These are phyloP conservation scores for Mycotypha africana DNA, from an alignment of 371 early-diverging fungal genomes.

Conservation along the genomic window DNA sequence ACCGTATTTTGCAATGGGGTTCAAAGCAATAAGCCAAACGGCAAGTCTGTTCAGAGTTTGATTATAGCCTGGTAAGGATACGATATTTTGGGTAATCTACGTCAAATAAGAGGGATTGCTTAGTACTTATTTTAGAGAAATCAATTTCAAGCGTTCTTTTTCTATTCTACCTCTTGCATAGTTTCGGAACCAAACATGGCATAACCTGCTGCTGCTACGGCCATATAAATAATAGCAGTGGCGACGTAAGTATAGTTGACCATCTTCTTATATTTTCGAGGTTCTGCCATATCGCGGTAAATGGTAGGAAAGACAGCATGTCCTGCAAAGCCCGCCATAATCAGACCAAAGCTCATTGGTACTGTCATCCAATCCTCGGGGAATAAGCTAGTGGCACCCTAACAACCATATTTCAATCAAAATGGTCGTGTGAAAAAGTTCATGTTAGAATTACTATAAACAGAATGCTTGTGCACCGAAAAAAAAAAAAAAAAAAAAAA, in stretches of 20 bases:
- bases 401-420: too few species aligned
- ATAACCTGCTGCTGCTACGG: slow-evolving; percentile 55
- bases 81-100: slow-evolving; percentile 68
- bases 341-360: slow-evolving; percentile 36
- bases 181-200: slow-evolving; percentile 71
- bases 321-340: slow-evolving; percentile 46
- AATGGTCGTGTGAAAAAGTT: too few species aligned
- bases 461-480: too few species aligned
- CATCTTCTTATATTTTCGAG: slow-evolving; percentile 33
- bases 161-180: slow-evolving; percentile 50
- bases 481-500: too few species aligned
- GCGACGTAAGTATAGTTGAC: slow-evolving; percentile 39
- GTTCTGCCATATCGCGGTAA: slow-evolving; percentile 45
- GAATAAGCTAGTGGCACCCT: too few species aligned
- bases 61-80: slow-evolving; percentile 49
- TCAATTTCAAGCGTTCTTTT: slow-evolving; percentile 4
- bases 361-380: slow-evolving; percentile 26
- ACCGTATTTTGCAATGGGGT: slow-evolving; percentile 70
- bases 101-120: too few species aligned
- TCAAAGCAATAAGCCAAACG: slow-evolving; percentile 59
- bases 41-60: slow-evolving; percentile 50
- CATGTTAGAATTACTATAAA: too few species aligned
- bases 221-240: slow-evolving; percentile 33
- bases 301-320: slow-evolving; percentile 45
- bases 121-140: too few species aligned